phyloP scores from a whole-genome alignment of 176 grass and related monocot genomes.

The Miscanthus lutarioriparius region DNA sequence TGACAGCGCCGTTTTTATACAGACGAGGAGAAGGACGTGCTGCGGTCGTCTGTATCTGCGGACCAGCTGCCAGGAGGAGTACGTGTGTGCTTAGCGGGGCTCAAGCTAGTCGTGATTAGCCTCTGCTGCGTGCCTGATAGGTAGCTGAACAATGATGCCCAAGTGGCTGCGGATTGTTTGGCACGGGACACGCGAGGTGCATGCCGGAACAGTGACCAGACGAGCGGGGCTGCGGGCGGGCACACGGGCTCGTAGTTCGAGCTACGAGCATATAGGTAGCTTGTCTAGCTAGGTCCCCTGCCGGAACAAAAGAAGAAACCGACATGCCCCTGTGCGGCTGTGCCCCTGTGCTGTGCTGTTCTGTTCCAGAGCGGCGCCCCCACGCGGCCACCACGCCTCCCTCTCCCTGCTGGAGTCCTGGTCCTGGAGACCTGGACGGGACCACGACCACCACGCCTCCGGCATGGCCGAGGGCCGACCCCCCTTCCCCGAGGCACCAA shows the following conservation, averaged over 20 bases:
- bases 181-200: conserved; percentile 10
- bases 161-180: conserved; percentile 5
- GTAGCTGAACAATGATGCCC: neutral
- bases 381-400: neutral
- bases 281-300: neutral
- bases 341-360: neutral
- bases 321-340: conserved; percentile 27
- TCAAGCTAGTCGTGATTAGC: neutral
- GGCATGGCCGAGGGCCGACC: neutral
- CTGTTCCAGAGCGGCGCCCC: neutral
- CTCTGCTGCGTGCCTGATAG: neutral
- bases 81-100: neutral
- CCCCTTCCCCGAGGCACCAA: neutral
- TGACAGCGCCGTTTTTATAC: neutral
- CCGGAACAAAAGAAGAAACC: conserved; percentile 40
- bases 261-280: neutral
- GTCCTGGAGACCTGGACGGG: neutral
- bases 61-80: neutral
- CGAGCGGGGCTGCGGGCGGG: neutral
- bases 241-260: conserved; percentile 5
- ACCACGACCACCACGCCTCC: neutral
- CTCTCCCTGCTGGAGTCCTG: neutral
- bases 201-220: conserved; percentile 22
- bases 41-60: no score
- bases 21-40: neutral